Evolutionary conservation across 495 filamentous ascomycete species (phyloP).

Genomic region (Xylaria flabelliformis): DNA sequence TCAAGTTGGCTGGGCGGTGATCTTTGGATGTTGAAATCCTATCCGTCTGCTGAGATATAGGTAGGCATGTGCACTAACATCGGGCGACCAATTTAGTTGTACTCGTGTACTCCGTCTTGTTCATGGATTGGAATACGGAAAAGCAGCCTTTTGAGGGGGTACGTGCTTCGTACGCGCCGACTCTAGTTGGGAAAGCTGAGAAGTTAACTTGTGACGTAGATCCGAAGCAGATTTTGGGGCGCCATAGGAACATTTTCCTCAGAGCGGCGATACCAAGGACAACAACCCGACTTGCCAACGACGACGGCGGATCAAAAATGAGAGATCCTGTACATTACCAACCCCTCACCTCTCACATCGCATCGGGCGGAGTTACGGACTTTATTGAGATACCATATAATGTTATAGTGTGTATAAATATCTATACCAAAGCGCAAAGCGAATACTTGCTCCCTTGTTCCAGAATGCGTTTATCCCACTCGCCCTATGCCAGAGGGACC

Average conservation of each 20-base stretch:
- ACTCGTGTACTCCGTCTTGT: slow-evolving; percentile 73
- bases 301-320: slow-evolving; percentile 29
- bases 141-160: slow-evolving; percentile 68
- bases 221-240: slow-evolving; percentile 44
- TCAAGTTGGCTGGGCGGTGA: neutral
- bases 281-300: slow-evolving; percentile 33
- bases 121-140: slow-evolving; percentile 75
- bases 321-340: slow-evolving; percentile 31
- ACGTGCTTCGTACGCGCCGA: slow-evolving; percentile 13
- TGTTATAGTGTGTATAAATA: slow-evolving; percentile 27
- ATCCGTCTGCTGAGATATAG: neutral
- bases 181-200: neutral
- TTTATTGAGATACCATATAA: slow-evolving; percentile 26
- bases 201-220: slow-evolving; percentile 29
- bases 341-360: slow-evolving; percentile 13
- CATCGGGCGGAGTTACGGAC: slow-evolving; percentile 27
- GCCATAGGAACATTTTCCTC: slow-evolving; percentile 39
- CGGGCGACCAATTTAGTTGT: slow-evolving; percentile 57
- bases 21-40: neutral
- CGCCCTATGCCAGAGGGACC: slow-evolving; percentile 2
- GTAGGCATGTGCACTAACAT: neutral
- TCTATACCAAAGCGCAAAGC: slow-evolving; percentile 22
- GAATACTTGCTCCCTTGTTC: slow-evolving; percentile 6
- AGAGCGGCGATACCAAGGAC: slow-evolving; percentile 32
- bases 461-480: slow-evolving; percentile 18